A percentile compares a stretch with the other conserved stretches of the same genome.
Evolutionary conservation across 2,329 filamentous ascomycete species (phyloP).

Genomic region (Curvularia sp.): DNA sequence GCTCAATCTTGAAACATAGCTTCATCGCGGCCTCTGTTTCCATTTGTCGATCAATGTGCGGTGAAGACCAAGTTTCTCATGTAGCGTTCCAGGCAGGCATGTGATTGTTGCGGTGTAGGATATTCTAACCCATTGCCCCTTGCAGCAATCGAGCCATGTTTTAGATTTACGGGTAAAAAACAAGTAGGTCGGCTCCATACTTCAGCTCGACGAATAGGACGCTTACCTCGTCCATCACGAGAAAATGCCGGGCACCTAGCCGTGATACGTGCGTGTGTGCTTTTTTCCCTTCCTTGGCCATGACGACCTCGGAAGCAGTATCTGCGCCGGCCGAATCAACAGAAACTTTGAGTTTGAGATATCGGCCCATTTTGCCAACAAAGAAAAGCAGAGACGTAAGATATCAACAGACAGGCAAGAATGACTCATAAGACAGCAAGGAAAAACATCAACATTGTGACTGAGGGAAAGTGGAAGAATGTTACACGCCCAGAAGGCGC

Average conservation of each 20-base stretch:
- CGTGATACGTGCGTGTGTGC: neutral
- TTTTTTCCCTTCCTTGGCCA: slow-evolving; percentile 5
- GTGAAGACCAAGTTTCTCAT: slow-evolving; percentile 22
- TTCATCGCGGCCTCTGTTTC: slow-evolving; percentile 23
- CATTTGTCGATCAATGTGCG: slow-evolving; percentile 31
- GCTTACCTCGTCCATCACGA: neutral
- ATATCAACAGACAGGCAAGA: slow-evolving; percentile 2
- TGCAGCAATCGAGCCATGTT: slow-evolving; percentile 28
- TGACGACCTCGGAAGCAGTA: slow-evolving; percentile 10
- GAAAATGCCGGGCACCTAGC: neutral
- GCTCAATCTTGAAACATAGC: slow-evolving; percentile 21
- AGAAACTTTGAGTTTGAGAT: neutral
- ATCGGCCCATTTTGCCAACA: slow-evolving; percentile 7
- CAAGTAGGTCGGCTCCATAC: slow-evolving; percentile 22
- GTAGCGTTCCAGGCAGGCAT: slow-evolving; percentile 21
- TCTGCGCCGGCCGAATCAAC: slow-evolving; percentile 6
- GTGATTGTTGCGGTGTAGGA: slow-evolving; percentile 20
- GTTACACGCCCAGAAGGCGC: slow-evolving; percentile 6
- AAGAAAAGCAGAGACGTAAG: slow-evolving; percentile 2
- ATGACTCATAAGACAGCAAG: slow-evolving; percentile 6
- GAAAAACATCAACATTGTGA: slow-evolving; percentile 5
- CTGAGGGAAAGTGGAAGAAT: slow-evolving; percentile 6
- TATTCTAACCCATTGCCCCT: slow-evolving; percentile 14
- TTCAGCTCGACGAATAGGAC: neutral
- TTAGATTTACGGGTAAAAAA: slow-evolving; percentile 22